These are phyloP conservation scores for Cladosporium oxysporum DNA, from an alignment of 2,329 filamentous ascomycete species.

Conservation along the genomic window DNA sequence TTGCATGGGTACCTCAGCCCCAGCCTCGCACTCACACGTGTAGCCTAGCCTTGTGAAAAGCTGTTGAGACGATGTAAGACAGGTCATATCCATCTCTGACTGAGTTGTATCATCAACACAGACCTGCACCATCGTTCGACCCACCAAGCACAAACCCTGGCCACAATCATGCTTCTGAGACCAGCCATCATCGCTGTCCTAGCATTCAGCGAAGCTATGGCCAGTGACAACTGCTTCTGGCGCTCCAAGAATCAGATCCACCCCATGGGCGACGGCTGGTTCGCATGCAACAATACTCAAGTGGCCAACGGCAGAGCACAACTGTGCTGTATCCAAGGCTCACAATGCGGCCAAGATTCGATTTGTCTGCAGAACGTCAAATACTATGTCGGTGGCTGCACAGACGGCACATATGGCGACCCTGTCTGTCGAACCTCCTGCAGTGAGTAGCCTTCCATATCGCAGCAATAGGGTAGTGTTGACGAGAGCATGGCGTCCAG, in stretches of 20 bases:
- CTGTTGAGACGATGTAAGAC: neutral
- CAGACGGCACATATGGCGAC: conserved; percentile 18
- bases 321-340: conserved; percentile 19
- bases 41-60: neutral
- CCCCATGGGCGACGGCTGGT: conserved; percentile 8
- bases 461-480: neutral
- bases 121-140: neutral
- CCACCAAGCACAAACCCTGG: no score
- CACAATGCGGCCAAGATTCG: conserved; percentile 18
- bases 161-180: neutral
- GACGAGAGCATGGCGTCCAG: neutral
- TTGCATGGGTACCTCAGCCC: neutral
- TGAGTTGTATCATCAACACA: neutral
- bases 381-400: conserved; percentile 20
- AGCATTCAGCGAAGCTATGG: neutral
- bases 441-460: neutral
- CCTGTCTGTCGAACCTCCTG: conserved; percentile 19
- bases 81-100: neutral
- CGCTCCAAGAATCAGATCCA: conserved; percentile 13
- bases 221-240: conserved; percentile 18
- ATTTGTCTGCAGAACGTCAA: conserved; percentile 7
- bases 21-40: neutral
- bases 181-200: neutral
- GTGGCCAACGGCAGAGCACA: conserved; percentile 11
- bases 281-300: conserved; percentile 22